Evolutionary conservation across 495 filamentous ascomycete genomes (phyloP), one percentile per base, ranked within the genome.

Genomic region (Daldinia bambusicola): DNA sequence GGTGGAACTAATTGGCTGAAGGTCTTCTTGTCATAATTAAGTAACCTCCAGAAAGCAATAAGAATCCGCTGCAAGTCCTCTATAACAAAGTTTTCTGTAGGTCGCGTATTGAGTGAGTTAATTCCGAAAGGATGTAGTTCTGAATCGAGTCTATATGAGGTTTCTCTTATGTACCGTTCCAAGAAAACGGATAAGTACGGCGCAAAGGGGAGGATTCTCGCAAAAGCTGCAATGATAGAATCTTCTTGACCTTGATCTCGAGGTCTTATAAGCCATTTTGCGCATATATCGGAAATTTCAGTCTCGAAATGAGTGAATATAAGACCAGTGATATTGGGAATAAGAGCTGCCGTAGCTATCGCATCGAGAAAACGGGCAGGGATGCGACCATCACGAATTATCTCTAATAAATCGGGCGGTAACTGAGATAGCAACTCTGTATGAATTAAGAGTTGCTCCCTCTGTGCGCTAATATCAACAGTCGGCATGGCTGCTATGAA

Each of bases 251-350:
- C 61, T 67, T 38, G 58, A 48, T 68, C 76, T 14, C 76, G 64
- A 14, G 77, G 69, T 14, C 74, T 78, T 34, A 83, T 76, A 43
- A 91, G 79, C 92, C 93, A 95, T 82, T 89, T 83, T 66, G 92
- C 89, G 78, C 90, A 93, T 51, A 93, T 79, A 76, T 98, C 93
- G 67, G 92, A 87, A 71, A 95, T 91, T 53, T 93, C 77, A 55
- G 81, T 80, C 78, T 92, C 87, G 76, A 93, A 92, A 65, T 88
- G 81, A 66, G 83, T 80, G 73, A 94, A 94, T 74, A 97, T 82
- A 16, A 77, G 77, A 67, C 91, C 84, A 59, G 92, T 94, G 67
- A 85, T 82, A 59, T 81, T 77, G 52, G 92, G 83, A 66, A 89
- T 81, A 67, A 95, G 84, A 31, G 93, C 89, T 62, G 88, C 85